phyloP scores from a whole-genome alignment of 2,329 filamentous ascomycete genomes.

The Cyanodermella asteris region DNA sequence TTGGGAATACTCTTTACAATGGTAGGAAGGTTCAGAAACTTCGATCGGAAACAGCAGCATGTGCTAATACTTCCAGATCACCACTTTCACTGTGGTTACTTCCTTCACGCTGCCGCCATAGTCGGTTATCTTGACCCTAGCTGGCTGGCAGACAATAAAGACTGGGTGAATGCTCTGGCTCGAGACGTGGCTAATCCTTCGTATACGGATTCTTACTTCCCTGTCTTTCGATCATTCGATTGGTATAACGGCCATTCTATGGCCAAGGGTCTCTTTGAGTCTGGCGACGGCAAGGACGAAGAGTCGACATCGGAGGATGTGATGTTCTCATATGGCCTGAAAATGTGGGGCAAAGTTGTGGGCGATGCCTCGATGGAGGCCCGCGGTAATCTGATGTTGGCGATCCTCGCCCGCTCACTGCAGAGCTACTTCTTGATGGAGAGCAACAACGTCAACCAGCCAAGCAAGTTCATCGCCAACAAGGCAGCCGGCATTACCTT shows the following conservation, averaged over 20 bases:
- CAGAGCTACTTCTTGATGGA: conserved; percentile 67
- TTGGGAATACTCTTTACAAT: conserved; percentile 41
- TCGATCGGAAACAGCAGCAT: background rate
- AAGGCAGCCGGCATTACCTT: conserved; percentile 52
- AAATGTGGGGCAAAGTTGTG: conserved; percentile 74
- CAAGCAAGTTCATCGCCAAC: conserved; percentile 58
- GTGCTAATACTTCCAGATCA: no score
- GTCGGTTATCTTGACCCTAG: conserved; percentile 56
- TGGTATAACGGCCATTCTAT: conserved; percentile 92
- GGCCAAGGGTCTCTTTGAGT: conserved; percentile 42
- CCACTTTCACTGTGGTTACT: conserved; percentile 58
- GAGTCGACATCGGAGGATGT: conserved; percentile 82
- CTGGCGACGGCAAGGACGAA: conserved; percentile 31
- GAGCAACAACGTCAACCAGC: conserved; percentile 47
- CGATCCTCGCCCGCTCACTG: conserved; percentile 51
- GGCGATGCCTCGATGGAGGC: conserved; percentile 64
- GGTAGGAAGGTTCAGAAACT: background rate
- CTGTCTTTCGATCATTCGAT: conserved; percentile 66
- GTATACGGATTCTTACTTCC: conserved; percentile 49
- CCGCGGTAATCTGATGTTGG: conserved; percentile 64
- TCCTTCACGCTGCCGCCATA: conserved; percentile 65
- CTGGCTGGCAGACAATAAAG: conserved; percentile 54
- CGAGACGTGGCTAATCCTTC: conserved; percentile 68
- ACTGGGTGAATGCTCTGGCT: conserved; percentile 63
- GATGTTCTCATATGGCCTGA: conserved; percentile 68